Percentiles rank a stretch among this genome's conserved stretches.
Evolutionary conservation across 805 yeast species (phyloP).

Genomic region (Pachysolen tannophilus): DNA sequence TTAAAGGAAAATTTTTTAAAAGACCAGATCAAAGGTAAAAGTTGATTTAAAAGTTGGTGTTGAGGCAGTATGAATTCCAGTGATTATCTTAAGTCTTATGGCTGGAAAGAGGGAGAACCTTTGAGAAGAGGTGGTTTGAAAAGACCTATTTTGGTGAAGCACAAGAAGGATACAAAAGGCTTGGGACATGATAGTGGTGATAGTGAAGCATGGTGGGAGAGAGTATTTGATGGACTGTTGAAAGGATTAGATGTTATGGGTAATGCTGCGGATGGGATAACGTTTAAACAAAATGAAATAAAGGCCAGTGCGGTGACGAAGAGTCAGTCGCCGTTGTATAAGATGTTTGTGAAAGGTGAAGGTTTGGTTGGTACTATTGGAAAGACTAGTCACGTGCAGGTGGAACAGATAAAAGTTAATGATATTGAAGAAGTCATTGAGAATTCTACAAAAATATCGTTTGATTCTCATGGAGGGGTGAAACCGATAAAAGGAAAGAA

Average conservation of each 20-base stretch:
- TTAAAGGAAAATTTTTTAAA: no score
- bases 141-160: slow-evolving; percentile 83
- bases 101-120: slow-evolving; percentile 93
- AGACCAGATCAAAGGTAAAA: no score
- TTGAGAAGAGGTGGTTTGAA: slow-evolving; percentile 69
- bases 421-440: slow-evolving; percentile 10
- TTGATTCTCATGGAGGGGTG: slow-evolving; percentile 2
- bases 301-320: slow-evolving; percentile 40
- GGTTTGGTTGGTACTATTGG: slow-evolving; percentile 73
- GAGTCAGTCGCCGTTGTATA: slow-evolving; percentile 64
- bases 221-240: slow-evolving; percentile 87
- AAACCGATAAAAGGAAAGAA: slow-evolving; percentile 4
- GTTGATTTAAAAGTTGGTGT: no score
- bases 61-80: slow-evolving; percentile 58
- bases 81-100: slow-evolving; percentile 65
- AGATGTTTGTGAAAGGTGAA: slow-evolving; percentile 84
- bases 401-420: slow-evolving; percentile 9
- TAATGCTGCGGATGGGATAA: slow-evolving; percentile 25
- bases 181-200: slow-evolving; percentile 73
- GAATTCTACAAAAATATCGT: slow-evolving; percentile 9
- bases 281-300: slow-evolving; percentile 45
- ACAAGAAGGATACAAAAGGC: slow-evolving; percentile 86
- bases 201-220: slow-evolving; percentile 95
- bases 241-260: slow-evolving; percentile 57
- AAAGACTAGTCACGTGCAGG: slow-evolving; percentile 17